Percentiles rank a stretch among this genome's conserved stretches.
phyloP scores from a whole-genome alignment of 2,329 filamentous ascomycete species.

The Plectosphaerella plurivora region DNA sequence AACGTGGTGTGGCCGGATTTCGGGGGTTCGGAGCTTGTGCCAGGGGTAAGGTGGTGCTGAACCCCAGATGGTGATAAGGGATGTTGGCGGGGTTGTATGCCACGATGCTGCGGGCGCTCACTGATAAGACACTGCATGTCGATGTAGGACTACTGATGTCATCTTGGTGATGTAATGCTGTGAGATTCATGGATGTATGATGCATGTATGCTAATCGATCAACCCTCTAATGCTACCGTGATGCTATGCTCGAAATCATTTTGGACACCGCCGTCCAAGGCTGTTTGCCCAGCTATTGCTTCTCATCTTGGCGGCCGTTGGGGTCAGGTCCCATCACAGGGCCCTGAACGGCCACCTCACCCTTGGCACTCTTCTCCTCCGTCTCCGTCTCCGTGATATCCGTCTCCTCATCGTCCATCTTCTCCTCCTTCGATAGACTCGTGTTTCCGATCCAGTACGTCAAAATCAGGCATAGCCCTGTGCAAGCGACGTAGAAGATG shows the following conservation, averaged over 20 bases:
- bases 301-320: too few species aligned
- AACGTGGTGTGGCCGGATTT: background rate
- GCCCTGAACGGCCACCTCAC: too few species aligned
- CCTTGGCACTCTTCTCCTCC: too few species aligned
- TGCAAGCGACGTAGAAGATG: constrained; percentile 16
- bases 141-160: background rate
- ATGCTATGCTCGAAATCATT: too few species aligned
- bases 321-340: too few species aligned
- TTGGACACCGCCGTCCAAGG: too few species aligned
- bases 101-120: constrained; percentile 1
- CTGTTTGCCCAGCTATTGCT: too few species aligned
- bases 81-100: background rate
- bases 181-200: too few species aligned
- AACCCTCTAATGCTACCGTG: background rate
- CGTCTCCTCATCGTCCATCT: background rate
- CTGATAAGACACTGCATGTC: background rate
- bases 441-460: constrained; percentile 16
- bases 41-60: background rate
- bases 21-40: background rate
- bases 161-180: background rate
- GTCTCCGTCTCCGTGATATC: background rate
- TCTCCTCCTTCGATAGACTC: constrained; percentile 11
- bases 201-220: too few species aligned
- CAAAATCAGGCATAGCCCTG: constrained; percentile 11
- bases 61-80: background rate